Percentiles rank a stretch among this genome's conserved stretches.
These are phyloP conservation scores for Starmera amethionina DNA, from an alignment of 805 yeast species.

Conservation along the genomic window DNA sequence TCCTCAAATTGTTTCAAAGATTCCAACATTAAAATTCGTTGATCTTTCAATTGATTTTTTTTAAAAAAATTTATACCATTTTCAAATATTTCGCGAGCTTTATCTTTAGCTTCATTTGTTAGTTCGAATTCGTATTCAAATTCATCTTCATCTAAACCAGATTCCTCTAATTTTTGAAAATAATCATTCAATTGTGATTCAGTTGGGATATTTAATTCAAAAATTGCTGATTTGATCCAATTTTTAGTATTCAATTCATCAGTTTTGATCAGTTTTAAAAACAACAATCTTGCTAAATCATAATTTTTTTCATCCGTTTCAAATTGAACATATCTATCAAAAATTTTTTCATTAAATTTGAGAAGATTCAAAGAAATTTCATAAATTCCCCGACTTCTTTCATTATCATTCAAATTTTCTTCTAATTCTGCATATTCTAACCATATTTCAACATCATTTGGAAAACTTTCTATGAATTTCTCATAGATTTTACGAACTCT, in stretches of 20 bases:
- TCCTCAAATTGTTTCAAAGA: slow-evolving; percentile 58
- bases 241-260: slow-evolving; percentile 25
- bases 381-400: slow-evolving; percentile 56
- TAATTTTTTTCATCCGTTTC: slow-evolving; percentile 53
- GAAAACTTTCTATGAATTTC: slow-evolving; percentile 45
- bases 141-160: slow-evolving; percentile 29
- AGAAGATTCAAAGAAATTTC: slow-evolving; percentile 34
- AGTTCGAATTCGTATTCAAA: slow-evolving; percentile 39
- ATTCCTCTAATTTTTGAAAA: slow-evolving; percentile 11
- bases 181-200: slow-evolving; percentile 35
- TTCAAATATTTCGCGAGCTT: slow-evolving; percentile 48
- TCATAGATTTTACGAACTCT: slow-evolving; percentile 68
- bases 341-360: slow-evolving; percentile 14
- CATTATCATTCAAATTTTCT: slow-evolving; percentile 52
- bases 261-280: slow-evolving; percentile 26
- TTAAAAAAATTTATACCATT: slow-evolving; percentile 40
- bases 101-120: slow-evolving; percentile 37
- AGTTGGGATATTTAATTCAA: slow-evolving; percentile 60
- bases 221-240: slow-evolving; percentile 63
- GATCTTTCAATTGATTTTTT: slow-evolving; percentile 23
- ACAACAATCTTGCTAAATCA: slow-evolving; percentile 42
- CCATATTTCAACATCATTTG: slow-evolving; percentile 39
- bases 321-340: slow-evolving; percentile 41
- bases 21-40: slow-evolving; percentile 44
- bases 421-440: slow-evolving; percentile 62